A percentile compares a stretch with the other conserved stretches of the same genome.
Conservation (phyloP, 257 asterid species). For the Fraxinus excelsior region DNA sequence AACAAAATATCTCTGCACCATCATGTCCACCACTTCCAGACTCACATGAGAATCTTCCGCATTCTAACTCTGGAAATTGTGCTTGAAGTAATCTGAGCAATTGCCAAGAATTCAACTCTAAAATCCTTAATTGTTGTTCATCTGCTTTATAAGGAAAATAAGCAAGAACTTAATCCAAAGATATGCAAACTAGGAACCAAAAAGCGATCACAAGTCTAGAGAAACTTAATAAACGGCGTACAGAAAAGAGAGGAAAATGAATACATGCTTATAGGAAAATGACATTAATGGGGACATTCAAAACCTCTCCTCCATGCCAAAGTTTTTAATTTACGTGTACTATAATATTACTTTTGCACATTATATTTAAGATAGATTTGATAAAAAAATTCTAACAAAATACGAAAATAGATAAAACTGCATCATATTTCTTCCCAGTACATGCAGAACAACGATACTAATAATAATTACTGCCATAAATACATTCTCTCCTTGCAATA, state of each 20-base stretch:
- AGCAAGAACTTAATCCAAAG: slow-evolving; percentile 16
- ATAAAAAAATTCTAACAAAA: neutral
- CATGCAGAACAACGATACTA: neutral
- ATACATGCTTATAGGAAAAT: neutral
- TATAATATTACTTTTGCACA: neutral
- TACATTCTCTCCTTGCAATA: neutral
- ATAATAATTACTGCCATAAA: neutral
- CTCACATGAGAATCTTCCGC: slow-evolving; percentile 51
- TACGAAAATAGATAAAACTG: neutral
- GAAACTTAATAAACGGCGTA: neutral
- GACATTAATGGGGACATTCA: neutral
- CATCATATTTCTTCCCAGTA: neutral
- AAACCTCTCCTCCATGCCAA: neutral
- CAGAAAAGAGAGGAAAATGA: neutral
- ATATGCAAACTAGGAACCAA: neutral
- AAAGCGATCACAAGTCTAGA: neutral
- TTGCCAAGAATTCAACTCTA: slow-evolving; percentile 89
- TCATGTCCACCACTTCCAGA: slow-evolving; percentile 34
- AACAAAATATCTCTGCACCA: slow-evolving; percentile 62
- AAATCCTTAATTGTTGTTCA: slow-evolving; percentile 65
- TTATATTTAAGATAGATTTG: neutral
- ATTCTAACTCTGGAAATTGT: slow-evolving; percentile 54
- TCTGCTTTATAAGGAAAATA: slow-evolving; percentile 44
- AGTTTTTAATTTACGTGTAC: neutral
- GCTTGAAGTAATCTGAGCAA: slow-evolving; percentile 68